Evolutionary conservation across 2,329 filamentous ascomycete species (phyloP).

Genomic region (Fusarium sp.): DNA sequence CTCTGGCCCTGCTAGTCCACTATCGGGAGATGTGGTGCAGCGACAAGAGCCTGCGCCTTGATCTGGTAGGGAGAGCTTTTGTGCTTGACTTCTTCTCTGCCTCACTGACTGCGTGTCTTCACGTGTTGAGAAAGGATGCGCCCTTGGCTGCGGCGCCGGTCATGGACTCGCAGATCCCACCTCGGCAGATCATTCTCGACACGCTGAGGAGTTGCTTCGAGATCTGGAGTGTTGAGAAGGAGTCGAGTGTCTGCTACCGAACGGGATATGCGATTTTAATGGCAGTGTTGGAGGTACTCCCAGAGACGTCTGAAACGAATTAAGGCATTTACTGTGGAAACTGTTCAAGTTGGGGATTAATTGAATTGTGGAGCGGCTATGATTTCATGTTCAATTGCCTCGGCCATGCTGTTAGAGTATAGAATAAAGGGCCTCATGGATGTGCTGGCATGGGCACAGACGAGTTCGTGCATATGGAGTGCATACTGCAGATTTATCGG

Average conservation of each 20-base stretch:
- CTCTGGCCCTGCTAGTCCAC: conserved; percentile 50
- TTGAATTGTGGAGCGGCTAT: background rate
- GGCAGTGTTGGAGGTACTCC: conserved; percentile 45
- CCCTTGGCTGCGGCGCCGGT: conserved; percentile 46
- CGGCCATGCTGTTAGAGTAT: background rate
- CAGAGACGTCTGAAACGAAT: conserved; percentile 12
- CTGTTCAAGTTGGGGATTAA: background rate
- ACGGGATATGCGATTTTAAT: conserved; percentile 49
- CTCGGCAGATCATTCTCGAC: conserved; percentile 51
- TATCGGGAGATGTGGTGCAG: conserved; percentile 51
- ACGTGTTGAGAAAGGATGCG: conserved; percentile 51
- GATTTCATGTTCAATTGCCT: background rate
- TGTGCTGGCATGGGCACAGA: background rate
- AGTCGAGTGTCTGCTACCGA: conserved; percentile 52
- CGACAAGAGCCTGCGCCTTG: conserved; percentile 41
- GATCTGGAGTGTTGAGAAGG: conserved; percentile 51
- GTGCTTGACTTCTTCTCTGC: conserved; percentile 53
- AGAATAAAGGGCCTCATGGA: background rate
- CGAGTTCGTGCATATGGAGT: background rate
- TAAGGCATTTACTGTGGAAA: background rate
- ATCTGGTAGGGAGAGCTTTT: conserved; percentile 50
- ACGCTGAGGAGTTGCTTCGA: conserved; percentile 50
- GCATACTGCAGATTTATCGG: background rate
- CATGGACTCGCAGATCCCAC: conserved; percentile 48
- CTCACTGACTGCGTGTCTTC: conserved; percentile 49